Percentiles rank a stretch among this genome's conserved stretches.
These are phyloP conservation scores for Cyberlindnera galapagoensis DNA, from an alignment of 805 yeast species.

Conservation along the genomic window DNA sequence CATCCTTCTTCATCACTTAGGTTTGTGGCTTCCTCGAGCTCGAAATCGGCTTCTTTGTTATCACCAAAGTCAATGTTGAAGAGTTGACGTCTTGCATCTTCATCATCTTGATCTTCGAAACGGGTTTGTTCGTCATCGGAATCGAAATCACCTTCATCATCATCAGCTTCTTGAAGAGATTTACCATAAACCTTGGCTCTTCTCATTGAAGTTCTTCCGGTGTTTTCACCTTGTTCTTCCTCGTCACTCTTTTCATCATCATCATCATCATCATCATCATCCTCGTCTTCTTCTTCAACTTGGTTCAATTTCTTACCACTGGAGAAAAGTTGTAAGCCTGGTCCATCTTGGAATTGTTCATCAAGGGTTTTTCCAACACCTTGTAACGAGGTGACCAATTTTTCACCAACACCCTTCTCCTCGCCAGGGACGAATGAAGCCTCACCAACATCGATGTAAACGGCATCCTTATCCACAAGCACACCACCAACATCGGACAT, in stretches of 20 bases:
- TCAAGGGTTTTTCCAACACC: constrained; percentile 53
- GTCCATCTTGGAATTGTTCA: constrained; percentile 51
- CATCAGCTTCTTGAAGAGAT: constrained; percentile 39
- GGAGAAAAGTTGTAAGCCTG: constrained; percentile 73
- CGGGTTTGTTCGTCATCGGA: constrained; percentile 34
- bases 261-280: constrained; percentile 29
- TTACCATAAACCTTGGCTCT: constrained; percentile 52
- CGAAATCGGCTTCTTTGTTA: constrained; percentile 26
- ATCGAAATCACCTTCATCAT: constrained; percentile 35
- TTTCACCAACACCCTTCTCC: constrained; percentile 80
- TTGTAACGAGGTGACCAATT: constrained; percentile 76
- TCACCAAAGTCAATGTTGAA: constrained; percentile 44
- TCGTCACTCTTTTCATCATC: constrained; percentile 28
- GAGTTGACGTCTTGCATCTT: constrained; percentile 33
- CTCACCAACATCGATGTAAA: constrained; percentile 64
- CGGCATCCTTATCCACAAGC: constrained; percentile 94
- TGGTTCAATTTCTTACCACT: constrained; percentile 45
- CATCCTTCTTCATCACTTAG: constrained; percentile 36
- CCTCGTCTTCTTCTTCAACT: constrained; percentile 35
- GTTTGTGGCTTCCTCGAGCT: constrained; percentile 48
- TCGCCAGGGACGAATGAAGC: constrained; percentile 55
- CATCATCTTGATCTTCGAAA: constrained; percentile 34
- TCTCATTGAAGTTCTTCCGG: constrained; percentile 66
- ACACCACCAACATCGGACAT: constrained; percentile 99
- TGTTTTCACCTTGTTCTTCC: constrained; percentile 28